A percentile compares a stretch with the other conserved stretches of the same genome.
Evolutionary conservation across 495 filamentous ascomycete species (phyloP).

Genomic region (Penicillium silybi): DNA sequence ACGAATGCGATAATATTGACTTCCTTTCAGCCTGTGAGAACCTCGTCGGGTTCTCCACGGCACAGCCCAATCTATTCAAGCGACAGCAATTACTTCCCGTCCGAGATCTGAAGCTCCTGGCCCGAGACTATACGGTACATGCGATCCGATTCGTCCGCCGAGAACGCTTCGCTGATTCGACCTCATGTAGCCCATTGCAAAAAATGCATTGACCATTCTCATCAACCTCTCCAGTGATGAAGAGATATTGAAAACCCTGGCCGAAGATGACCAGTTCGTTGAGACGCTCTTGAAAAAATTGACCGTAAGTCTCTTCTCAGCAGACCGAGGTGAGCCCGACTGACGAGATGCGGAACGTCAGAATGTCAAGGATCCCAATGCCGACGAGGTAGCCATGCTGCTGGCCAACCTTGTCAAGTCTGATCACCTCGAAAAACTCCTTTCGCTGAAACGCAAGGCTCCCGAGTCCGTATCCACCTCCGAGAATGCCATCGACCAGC

Average conservation of each 20-base stretch:
- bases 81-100: constrained; percentile 70
- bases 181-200: constrained; percentile 67
- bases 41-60: constrained; percentile 75
- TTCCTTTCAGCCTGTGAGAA: constrained; percentile 67
- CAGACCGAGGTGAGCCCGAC: neutral
- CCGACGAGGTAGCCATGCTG: constrained; percentile 84
- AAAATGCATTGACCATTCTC: constrained; percentile 87
- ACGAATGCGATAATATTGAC: neutral
- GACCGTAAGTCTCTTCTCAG: constrained; percentile 57
- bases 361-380: constrained; percentile 65
- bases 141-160: neutral
- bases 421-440: constrained; percentile 62
- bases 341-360: constrained; percentile 15
- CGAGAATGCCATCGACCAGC: constrained; percentile 73
- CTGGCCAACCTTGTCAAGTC: constrained; percentile 87
- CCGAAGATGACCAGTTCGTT: constrained; percentile 76
- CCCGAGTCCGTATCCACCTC: constrained; percentile 63
- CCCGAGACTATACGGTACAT: constrained; percentile 73
- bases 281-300: constrained; percentile 66
- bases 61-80: constrained; percentile 81
- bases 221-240: constrained; percentile 82
- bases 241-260: constrained; percentile 67
- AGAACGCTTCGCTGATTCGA: constrained; percentile 1
- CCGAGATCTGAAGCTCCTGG: constrained; percentile 83
- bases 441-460: constrained; percentile 56